Base-by-base conservation (phyloP, 495 filamentous ascomycete genomes). In the Sabuloglossum arenarium region DNA sequence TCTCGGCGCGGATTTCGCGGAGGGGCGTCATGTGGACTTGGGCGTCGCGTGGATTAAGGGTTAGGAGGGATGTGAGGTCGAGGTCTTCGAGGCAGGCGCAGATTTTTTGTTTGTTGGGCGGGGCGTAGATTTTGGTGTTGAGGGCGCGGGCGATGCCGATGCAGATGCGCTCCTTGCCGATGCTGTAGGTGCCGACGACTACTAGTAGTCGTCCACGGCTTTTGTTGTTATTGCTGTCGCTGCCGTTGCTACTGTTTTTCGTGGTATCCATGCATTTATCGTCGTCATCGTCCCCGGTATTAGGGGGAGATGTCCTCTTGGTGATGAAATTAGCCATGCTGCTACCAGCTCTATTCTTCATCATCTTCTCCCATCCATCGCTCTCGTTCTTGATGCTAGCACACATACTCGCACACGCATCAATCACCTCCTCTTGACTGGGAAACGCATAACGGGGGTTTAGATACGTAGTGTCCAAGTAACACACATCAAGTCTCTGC, bases 11-110 rank as follows among this genome's bases (percentile, higher is more conserved):
- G 58, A 97, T 84, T 68, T 96, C 90, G 70, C 88, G 88, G 6
- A 99, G 72, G 58, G 83, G 86, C 58, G 93, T 90, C 90, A 99
- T 95, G 70, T 99, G 91, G 0, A 99, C 86, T 67, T 96, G 91
- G 0, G 93, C 91, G 60, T 85, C 84, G 24, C 70, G 70, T 0
- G 91, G 90, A 63, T 95, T 69, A 32, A 73, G 72, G 0, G 91
- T 99, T 60, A 99, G 72, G 19, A 82, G 75, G 1, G 76, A 71
- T 46, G 78, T 70, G 11, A 99, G 79, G 60, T 93, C 87, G 0
- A 83, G 71, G 66, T 96, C 90, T 65, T 89, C 88, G 11, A 99
- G 77, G 55, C 82, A 85, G 12, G 74, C 70, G 66, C 86, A 90
- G n/a, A 96, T 83, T 52, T 78, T 76, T 61, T 85, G 81, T 65